Percentiles rank a stretch among this genome's conserved stretches.
Evolutionary conservation across 2,329 filamentous ascomycete species (phyloP).

Genomic region (Amphichorda felina): DNA sequence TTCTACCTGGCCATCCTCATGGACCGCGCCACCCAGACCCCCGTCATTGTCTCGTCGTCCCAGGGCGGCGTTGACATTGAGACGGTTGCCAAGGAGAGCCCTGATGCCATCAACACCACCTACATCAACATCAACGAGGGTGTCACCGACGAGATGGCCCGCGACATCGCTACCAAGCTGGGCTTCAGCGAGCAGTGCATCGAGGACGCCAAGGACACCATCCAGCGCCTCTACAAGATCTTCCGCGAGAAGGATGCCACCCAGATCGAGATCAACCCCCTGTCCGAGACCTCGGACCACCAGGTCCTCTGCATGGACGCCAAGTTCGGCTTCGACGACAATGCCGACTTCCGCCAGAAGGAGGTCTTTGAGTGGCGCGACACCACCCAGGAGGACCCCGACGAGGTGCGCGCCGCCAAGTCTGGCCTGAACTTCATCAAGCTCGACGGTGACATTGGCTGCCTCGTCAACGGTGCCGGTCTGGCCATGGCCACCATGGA

Average conservation of each 20-base stretch:
- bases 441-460: conserved; percentile 97
- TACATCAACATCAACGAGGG: conserved; percentile 88
- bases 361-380: conserved; percentile 93
- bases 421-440: conserved; percentile 99
- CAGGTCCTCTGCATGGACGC: conserved; percentile 98
- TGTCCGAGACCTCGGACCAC: conserved; percentile 97
- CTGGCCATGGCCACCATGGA: conserved; percentile 99
- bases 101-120: conserved; percentile 89
- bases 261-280: conserved; percentile 99
- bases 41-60: conserved; percentile 94
- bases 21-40: conserved; percentile 83
- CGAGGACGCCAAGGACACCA: conserved; percentile 87
- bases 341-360: conserved; percentile 96
- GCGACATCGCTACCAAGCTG: conserved; percentile 78
- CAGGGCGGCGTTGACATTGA: conserved; percentile 99
- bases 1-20: conserved; percentile 99
- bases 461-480: conserved; percentile 96
- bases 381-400: conserved; percentile 86
- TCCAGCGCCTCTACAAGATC: conserved; percentile 98
- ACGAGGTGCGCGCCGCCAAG: conserved; percentile 94
- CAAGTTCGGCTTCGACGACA: conserved; percentile 98
- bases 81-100: conserved; percentile 94
- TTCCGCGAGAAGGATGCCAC: conserved; percentile 98
- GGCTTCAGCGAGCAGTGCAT: conserved; percentile 98
- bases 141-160: conserved; percentile 90